Evolutionary conservation across 345 rosid genomes (phyloP).

Genomic region (Citrus unshiu): DNA sequence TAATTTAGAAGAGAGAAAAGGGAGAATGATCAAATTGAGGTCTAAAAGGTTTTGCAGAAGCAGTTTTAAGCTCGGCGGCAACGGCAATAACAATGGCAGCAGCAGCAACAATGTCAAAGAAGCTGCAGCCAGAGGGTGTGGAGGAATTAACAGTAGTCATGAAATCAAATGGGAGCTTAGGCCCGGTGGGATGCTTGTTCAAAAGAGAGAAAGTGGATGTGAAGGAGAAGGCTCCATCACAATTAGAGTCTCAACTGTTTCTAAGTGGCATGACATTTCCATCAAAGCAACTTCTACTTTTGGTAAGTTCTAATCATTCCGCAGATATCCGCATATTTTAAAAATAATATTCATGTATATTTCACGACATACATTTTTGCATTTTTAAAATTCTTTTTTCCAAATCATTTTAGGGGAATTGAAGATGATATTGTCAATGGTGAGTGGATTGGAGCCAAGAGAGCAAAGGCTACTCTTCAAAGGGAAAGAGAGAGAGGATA

Average conservation of each 20-base stretch:
- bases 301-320: slow-evolving; percentile 37
- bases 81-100: slow-evolving; percentile 16
- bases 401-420: slow-evolving; percentile 51
- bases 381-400: too few species aligned
- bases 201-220: slow-evolving; percentile 52
- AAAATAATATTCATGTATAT: too few species aligned
- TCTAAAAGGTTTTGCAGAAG: slow-evolving; percentile 63
- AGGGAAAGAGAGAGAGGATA: slow-evolving; percentile 87
- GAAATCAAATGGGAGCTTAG: slow-evolving; percentile 87
- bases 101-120: slow-evolving; percentile 16
- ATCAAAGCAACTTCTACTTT: slow-evolving; percentile 80
- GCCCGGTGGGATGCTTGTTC: slow-evolving; percentile 96
- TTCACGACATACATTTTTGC: too few species aligned
- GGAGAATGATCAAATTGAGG: slow-evolving; percentile 59
- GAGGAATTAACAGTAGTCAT: slow-evolving; percentile 19
- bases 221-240: slow-evolving; percentile 45
- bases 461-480: slow-evolving; percentile 85
- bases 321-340: too few species aligned
- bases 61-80: slow-evolving; percentile 49
- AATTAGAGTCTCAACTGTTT: slow-evolving; percentile 65
- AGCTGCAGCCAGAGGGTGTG: slow-evolving; percentile 30
- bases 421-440: slow-evolving; percentile 70
- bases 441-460: slow-evolving; percentile 66
- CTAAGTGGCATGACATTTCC: slow-evolving; percentile 68
- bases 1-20: neutral